Evolutionary conservation across 2,329 filamentous ascomycete genomes (phyloP), one percentile per base, ranked within the genome.

Genomic region (Botrytis pseudocinerea): DNA sequence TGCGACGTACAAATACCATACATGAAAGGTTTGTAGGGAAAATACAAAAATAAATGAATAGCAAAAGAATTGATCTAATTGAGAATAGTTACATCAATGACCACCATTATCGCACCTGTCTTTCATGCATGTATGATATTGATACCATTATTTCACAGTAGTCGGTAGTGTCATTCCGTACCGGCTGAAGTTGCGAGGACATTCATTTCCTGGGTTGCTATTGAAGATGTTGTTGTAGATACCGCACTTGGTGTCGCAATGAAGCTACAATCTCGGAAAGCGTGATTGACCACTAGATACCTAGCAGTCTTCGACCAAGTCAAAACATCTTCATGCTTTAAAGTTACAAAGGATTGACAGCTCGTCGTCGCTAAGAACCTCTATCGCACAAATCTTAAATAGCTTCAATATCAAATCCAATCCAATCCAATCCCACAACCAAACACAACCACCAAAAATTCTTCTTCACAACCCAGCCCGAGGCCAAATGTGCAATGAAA

Each of bases 401-500:
- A 28, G 5, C 25, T 18, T 54, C 57, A 59, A 59, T 12, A 59
- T 9, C 16, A 22, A 32, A 32, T 32, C 32, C 32, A 32, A 4
- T 35, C 35, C 35, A 35, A 16, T 16, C 4, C 1, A 22, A 61
- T n/a, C 32, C 54, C 9, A 38, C 35, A 1, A 38, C 35, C 4
- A 38, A 38, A 2, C 25, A 22, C 46, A 25, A 5, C 22, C 20
- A 54, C 14, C 2, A 20, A 20, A 25, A 2, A n/a, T 25, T 32
- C 51, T 57, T 59, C 66, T 57, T 61, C 38, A 46, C 51, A 61
- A 32, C n/a, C n/a, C 51, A 66, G 64, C 51, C 9, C 25, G 10
- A 61, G 14, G 66, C 66, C 66, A 61, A 42, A 28, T 35, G 9
- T 61, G 83, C 80, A 88, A 87, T 83, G 85, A 88, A 89, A 89